Conservation (phyloP, 2,329 filamentous ascomycete species). For the Pestalotiopsis sp. region DNA sequence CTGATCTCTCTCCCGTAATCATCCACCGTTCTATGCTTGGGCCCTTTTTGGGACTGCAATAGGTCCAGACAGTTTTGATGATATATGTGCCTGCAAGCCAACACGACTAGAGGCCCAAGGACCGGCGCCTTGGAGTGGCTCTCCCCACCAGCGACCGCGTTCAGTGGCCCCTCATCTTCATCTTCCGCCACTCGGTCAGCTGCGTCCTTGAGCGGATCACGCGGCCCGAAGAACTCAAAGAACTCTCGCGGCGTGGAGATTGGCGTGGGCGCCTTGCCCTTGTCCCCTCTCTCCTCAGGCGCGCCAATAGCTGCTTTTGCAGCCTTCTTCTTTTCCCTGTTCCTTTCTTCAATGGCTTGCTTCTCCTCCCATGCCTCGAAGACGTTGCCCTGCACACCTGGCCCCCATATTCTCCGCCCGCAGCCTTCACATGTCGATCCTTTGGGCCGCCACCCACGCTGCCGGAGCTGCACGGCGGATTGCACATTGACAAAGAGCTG, state of each 20-base stretch:
- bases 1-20: conserved; percentile 41
- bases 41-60: conserved; percentile 56
- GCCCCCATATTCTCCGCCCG: conserved; percentile 82
- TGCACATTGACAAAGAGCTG: conserved; percentile 85
- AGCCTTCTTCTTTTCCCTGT: conserved; percentile 46
- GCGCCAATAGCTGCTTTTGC: conserved; percentile 27
- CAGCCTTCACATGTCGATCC: conserved; percentile 90
- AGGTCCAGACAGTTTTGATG: conserved; percentile 71
- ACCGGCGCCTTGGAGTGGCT: conserved; percentile 46
- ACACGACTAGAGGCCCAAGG: conserved; percentile 67
- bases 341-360: conserved; percentile 49
- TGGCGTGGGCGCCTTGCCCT: conserved; percentile 31
- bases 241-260: conserved; percentile 15
- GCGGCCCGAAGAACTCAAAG: conserved; percentile 22
- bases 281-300: conserved; percentile 36
- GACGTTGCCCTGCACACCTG: conserved; percentile 74
- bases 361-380: conserved; percentile 82
- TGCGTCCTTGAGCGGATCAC: conserved; percentile 39
- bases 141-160: conserved; percentile 32
- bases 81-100: conserved; percentile 73
- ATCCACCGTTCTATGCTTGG: conserved; percentile 44
- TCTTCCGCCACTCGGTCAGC: conserved; percentile 30
- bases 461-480: conserved; percentile 72
- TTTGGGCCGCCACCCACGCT: conserved; percentile 85
- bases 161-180: conserved; percentile 36